Evolutionary conservation across 805 yeast genomes (phyloP).

Genomic region (Barnettozyma californica): DNA sequence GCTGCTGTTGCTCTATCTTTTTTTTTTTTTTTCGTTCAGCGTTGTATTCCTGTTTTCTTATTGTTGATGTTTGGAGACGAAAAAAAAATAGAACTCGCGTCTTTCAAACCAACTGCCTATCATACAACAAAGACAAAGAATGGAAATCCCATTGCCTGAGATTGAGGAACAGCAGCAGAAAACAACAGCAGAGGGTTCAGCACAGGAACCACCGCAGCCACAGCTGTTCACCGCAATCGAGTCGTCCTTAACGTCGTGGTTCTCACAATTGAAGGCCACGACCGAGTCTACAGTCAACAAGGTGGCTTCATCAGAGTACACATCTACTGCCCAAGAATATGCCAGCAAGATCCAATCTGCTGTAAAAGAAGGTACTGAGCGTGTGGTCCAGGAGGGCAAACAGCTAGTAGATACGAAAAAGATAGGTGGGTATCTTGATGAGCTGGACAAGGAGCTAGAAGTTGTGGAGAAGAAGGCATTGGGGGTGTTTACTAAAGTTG

Average conservation of each 20-base stretch:
- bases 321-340: conserved; percentile 13
- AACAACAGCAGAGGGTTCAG: neutral
- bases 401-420: conserved; percentile 26
- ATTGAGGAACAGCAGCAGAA: neutral
- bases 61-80: neutral
- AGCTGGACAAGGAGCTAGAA: conserved; percentile 70
- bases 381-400: conserved; percentile 31
- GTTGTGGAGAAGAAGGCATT: conserved; percentile 67
- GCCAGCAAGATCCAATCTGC: conserved; percentile 10
- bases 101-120: neutral
- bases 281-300: neutral
- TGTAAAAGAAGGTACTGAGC: conserved; percentile 23
- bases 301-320: conserved; percentile 21
- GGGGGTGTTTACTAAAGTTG: conserved; percentile 46
- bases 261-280: neutral
- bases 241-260: neutral
- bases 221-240: neutral
- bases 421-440: conserved; percentile 63
- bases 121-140: neutral
- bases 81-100: no score
- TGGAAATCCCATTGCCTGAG: neutral
- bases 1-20: neutral
- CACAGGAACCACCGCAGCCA: neutral
- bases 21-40: no score
- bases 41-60: no score